Conservation (phyloP, 139 green algal genomes). For the Closterium sp. region DNA sequence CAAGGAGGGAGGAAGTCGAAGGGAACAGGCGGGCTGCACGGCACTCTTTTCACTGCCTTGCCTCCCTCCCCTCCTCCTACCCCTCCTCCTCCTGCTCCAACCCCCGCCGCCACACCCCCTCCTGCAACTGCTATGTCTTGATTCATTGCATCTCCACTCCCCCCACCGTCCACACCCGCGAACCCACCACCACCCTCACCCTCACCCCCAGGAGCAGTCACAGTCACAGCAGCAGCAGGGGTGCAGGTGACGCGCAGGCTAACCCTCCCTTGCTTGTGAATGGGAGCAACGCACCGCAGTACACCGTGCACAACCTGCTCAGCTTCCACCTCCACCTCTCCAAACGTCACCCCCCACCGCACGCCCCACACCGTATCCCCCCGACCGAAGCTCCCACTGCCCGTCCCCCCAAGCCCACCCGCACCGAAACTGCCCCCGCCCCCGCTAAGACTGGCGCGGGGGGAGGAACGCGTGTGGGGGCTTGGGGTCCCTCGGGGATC, state of each 20-base stretch:
- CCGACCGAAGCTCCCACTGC: neutral
- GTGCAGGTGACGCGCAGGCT: constrained; percentile 20
- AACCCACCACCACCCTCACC: neutral
- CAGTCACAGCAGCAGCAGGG: neutral
- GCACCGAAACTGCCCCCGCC: neutral
- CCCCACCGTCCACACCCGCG: neutral
- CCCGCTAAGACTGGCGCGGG: neutral
- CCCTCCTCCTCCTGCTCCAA: neutral
- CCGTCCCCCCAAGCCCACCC: too few relatives aligned
- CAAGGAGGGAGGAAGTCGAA: neutral
- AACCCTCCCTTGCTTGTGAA: constrained; percentile 18
- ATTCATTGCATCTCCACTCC: neutral
- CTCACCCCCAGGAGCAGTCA: neutral
- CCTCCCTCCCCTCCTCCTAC: neutral
- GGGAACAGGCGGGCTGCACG: neutral
- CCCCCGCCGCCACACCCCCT: neutral
- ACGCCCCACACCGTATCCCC: neutral
- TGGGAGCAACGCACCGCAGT: constrained; percentile 31
- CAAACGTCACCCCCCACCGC: constrained; percentile 30
- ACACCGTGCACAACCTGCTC: constrained; percentile 21
- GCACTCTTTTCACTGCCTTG: neutral
- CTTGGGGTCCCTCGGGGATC: neutral
- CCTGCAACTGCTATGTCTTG: neutral
- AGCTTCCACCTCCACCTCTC: constrained; percentile 16
- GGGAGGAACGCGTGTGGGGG: neutral